Percentiles rank a stretch among this genome's conserved stretches.
Conservation (phyloP, 2,329 filamentous ascomycete genomes). For the Cladosporium sp. region DNA sequence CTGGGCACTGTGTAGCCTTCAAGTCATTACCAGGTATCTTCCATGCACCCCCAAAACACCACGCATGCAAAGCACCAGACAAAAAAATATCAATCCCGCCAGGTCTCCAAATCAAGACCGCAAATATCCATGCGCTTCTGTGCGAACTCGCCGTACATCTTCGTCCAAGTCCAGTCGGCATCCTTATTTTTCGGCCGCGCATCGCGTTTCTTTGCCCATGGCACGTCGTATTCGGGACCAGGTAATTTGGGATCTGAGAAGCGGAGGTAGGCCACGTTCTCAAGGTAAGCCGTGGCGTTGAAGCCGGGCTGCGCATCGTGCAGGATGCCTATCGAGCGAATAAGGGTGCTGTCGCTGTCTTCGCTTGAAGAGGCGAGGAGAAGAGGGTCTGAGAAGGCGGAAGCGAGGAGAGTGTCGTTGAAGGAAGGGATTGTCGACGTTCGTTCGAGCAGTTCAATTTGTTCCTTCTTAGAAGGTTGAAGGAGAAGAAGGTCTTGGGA, state of each 20-base stretch:
- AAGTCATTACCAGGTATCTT: background rate
- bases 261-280: conserved; percentile 43
- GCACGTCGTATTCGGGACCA: conserved; percentile 49
- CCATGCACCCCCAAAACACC: background rate
- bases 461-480: conserved; percentile 19
- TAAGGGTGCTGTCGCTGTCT: conserved; percentile 21
- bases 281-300: conserved; percentile 42
- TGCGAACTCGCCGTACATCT: conserved; percentile 47
- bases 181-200: conserved; percentile 43
- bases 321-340: conserved; percentile 29
- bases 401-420: conserved; percentile 31
- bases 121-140: conserved; percentile 50
- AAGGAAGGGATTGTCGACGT: conserved; percentile 17
- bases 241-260: conserved; percentile 46
- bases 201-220: conserved; percentile 37
- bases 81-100: conserved; percentile 19
- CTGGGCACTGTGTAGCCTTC: background rate
- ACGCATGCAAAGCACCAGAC: background rate
- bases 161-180: conserved; percentile 47
- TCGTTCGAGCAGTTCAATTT: conserved; percentile 17
- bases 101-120: conserved; percentile 48
- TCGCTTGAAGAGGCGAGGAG: conserved; percentile 24
- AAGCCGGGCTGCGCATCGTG: conserved; percentile 31
- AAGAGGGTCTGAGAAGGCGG: conserved; percentile 24
- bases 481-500: conserved; percentile 32